Conservation (phyloP, 176 grass and related monocot species). For the Carex littledalei region DNA sequence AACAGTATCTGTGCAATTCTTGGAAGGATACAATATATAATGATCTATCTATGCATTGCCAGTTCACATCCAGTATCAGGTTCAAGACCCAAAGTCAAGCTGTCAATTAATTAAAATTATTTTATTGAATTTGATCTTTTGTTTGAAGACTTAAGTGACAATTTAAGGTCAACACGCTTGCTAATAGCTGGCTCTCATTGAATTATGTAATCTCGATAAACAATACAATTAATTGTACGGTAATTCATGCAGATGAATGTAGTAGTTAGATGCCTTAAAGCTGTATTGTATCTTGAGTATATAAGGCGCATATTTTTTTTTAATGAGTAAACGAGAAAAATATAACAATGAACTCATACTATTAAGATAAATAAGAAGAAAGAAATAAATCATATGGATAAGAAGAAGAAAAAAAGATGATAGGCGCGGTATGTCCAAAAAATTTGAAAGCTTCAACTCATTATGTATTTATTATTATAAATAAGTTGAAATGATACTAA, state of each 20-base stretch:
- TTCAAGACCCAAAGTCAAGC: conserved; percentile 3
- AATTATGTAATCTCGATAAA: neutral
- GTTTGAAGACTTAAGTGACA: neutral
- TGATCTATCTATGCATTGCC: neutral
- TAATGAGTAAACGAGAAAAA: too few relatives aligned
- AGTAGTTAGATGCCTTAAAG: too few relatives aligned
- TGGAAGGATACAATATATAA: neutral
- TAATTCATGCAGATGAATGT: neutral
- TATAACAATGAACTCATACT: too few relatives aligned
- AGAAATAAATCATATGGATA: too few relatives aligned
- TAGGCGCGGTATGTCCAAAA: too few relatives aligned
- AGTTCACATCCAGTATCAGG: conserved; percentile 17
- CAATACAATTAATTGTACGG: too few relatives aligned
- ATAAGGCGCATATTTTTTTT: too few relatives aligned
- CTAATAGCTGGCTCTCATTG: neutral
- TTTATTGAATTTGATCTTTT: neutral
- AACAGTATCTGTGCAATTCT: neutral
- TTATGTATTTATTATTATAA: neutral
- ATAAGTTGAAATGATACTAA: neutral
- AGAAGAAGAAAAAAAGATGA: too few relatives aligned
- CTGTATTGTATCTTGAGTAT: too few relatives aligned
- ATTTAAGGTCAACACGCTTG: neutral
- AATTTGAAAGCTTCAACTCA: too few relatives aligned
- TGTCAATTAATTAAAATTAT: neutral
- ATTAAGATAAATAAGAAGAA: too few relatives aligned